Evolutionary conservation across 2,329 filamentous ascomycete species (phyloP).

Genomic region (Apiospora hydei): DNA sequence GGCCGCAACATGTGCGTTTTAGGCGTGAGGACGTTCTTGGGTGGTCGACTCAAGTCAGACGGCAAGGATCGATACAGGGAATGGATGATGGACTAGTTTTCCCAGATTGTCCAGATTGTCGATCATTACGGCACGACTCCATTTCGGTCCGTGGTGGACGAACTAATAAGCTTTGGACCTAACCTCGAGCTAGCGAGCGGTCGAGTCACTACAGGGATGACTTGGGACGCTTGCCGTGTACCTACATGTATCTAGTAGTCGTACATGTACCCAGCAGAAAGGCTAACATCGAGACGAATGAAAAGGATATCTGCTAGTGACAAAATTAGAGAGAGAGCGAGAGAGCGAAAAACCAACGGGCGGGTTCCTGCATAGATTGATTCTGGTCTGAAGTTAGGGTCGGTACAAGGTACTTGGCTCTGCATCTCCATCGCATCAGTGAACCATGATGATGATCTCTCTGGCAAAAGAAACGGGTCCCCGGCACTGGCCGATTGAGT

Average conservation of each 20-base stretch:
- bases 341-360: neutral
- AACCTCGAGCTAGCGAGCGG: neutral
- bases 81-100: neutral
- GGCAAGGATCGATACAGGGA: neutral
- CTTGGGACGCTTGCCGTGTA: neutral
- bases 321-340: neutral
- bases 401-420: too few species aligned
- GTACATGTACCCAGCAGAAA: too few species aligned
- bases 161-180: neutral
- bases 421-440: too few species aligned
- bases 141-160: neutral
- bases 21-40: neutral
- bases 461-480: neutral
- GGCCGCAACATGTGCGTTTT: too few species aligned
- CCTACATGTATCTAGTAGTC: too few species aligned
- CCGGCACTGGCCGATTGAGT: neutral
- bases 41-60: neutral
- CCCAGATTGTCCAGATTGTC: neutral
- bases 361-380: conserved; percentile 12
- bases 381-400: neutral
- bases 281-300: neutral
- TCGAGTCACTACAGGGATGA: conserved; percentile 4
- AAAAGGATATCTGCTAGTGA: too few species aligned
- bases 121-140: neutral
- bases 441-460: neutral